These are phyloP conservation scores for Pseudotsuga menziesii DNA, from an alignment of 75 land plant species.

Conservation along the genomic window DNA sequence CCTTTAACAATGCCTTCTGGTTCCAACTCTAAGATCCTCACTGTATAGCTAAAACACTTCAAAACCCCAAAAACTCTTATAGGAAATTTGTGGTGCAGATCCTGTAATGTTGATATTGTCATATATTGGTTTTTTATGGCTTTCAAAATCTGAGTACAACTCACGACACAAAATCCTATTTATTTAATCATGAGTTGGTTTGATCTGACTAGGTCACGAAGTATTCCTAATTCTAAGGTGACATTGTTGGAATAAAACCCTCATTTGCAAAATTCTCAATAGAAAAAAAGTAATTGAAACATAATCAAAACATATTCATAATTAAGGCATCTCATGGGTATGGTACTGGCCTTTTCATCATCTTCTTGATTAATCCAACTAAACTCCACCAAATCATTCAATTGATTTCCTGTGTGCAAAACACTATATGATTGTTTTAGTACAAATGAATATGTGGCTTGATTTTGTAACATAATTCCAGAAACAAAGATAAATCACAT, in stretches of 20 bases:
- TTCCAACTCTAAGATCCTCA: too few species aligned
- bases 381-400: conserved; percentile 54
- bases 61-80: too few species aligned
- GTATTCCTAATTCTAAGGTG: not conserved
- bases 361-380: conserved; percentile 62
- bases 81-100: too few species aligned
- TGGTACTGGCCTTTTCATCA: conserved; percentile 32
- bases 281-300: not conserved
- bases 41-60: too few species aligned
- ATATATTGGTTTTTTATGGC: not conserved
- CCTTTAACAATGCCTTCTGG: too few species aligned
- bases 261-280: not conserved
- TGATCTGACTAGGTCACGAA: not conserved
- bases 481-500: not conserved
- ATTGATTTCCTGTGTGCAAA: conserved; percentile 31
- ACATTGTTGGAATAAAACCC: too few species aligned
- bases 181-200: not conserved
- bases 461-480: not conserved
- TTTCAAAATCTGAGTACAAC: not conserved
- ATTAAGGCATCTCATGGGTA: not conserved
- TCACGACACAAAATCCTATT: not conserved
- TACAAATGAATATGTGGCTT: not conserved
- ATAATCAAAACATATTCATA: not conserved
- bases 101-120: too few species aligned
- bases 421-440: not conserved